A percentile compares a stretch with the other conserved stretches of the same genome.
These are phyloP conservation scores for Gossypium aridum DNA, from an alignment of 441 rosid genomes.

Conservation along the genomic window DNA sequence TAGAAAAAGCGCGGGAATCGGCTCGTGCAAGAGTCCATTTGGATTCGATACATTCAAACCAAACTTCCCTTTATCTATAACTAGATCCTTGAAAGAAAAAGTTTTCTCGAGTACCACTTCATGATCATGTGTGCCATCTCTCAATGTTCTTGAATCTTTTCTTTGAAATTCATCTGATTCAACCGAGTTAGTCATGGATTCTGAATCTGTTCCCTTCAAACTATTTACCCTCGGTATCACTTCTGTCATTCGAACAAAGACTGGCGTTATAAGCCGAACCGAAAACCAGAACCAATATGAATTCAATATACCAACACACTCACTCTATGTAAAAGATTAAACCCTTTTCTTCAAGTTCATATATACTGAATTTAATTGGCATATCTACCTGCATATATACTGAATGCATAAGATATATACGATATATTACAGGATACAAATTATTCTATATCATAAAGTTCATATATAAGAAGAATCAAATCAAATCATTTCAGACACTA, in stretches of 20 bases:
- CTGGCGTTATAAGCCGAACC: slow-evolving; percentile 14
- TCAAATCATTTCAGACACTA: too few relatives aligned
- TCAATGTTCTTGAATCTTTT: slow-evolving; percentile 36
- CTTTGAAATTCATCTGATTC: slow-evolving; percentile 9
- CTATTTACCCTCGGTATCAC: background rate
- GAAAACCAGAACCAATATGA: slow-evolving; percentile 5
- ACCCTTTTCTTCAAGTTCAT: background rate
- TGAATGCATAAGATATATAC: too few relatives aligned
- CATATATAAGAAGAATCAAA: too few relatives aligned
- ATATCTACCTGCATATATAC: too few relatives aligned
- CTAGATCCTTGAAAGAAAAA: slow-evolving; percentile 44
- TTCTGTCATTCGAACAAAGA: background rate
- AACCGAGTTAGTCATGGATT: slow-evolving; percentile 26
- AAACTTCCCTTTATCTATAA: slow-evolving; percentile 15
- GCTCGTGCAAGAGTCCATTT: background rate
- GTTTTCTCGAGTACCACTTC: slow-evolving; percentile 35
- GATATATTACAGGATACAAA: too few relatives aligned
- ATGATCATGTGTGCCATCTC: slow-evolving; percentile 37
- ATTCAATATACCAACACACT: background rate
- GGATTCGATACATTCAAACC: slow-evolving; percentile 17
- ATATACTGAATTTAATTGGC: too few relatives aligned
- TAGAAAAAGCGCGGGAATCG: slow-evolving; percentile 28
- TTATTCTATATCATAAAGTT: too few relatives aligned
- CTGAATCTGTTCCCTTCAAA: slow-evolving; percentile 28
- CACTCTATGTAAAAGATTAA: background rate